Base-by-base conservation (phyloP, 2,329 filamentous ascomycete species). In the Penicillium sp. region DNA sequence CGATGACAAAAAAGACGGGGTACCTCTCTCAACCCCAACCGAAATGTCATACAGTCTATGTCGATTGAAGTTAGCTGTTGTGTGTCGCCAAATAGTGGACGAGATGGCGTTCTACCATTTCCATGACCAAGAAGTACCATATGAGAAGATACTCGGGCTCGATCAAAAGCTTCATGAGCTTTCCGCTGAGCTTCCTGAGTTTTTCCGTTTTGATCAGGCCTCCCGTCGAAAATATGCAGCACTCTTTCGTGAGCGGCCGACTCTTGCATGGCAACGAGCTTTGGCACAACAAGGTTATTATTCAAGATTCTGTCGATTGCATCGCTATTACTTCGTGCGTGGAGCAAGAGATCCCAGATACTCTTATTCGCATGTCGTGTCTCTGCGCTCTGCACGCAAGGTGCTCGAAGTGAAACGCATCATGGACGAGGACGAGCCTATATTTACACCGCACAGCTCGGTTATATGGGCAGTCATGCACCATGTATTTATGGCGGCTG, bases 31-130 rank as follows among this genome's bases (percentile, higher is more conserved):
- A 2, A 65, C 71, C 13, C 75, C 76, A 8, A 79, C 77, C 0
- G 62, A 65, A 11, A 78, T 78, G 74, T 75, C 75, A 7, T 80
- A 78, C 53, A 74, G 72, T 23, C 61, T 79, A 5, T 67, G 74
- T 32, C 71, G 78, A 0, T 65, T 78, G n/a, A 71, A 69, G 27
- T 60, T 79, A 9, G 72, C 71, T 13, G 65, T 71, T 32, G 60
- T 75, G 4, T 76, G 74, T 41, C 71, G 77, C 3, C 64, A 69
- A 7, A 69, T 78, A 2, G 66, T 75, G 2, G 77, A 80, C 45
- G 57, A 63, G 11, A 67, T 61, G 2, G 65, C 68, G 5, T 51
- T 67, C 9, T 61, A 67, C 13, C 57, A 66, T 35, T 46, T 69
- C 0, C 57, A 64, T 8, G 60, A 65, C 0, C 45, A 62, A 7